Evolutionary conservation across 768 basidiomycete species (phyloP).

Genomic region (Pholiota molesta): DNA sequence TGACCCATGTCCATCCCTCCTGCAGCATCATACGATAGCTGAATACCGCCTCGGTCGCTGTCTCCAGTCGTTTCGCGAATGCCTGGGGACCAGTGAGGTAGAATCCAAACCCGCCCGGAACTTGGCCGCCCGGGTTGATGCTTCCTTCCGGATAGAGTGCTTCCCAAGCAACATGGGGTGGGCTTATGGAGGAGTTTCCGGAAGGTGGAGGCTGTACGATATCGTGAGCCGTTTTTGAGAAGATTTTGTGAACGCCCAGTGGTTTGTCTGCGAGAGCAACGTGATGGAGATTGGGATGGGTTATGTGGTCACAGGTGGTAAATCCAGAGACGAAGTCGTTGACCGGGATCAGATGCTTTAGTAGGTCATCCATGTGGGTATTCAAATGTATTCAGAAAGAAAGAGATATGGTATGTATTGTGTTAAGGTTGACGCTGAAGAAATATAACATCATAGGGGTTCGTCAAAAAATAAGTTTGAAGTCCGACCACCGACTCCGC

Average conservation of each 20-base stretch:
- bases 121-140: conserved; percentile 53
- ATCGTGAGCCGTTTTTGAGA: conserved; percentile 36
- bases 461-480: background rate
- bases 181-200: background rate
- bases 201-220: conserved; percentile 33
- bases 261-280: conserved; percentile 42
- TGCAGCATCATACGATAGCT: conserved; percentile 71
- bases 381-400: background rate
- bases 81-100: conserved; percentile 59
- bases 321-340: conserved; percentile 40
- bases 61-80: conserved; percentile 40
- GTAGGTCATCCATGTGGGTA: conserved; percentile 1
- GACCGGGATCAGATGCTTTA: conserved; percentile 27
- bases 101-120: conserved; percentile 71
- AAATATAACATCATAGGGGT: background rate
- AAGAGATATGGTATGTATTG: background rate
- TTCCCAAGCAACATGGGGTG: conserved; percentile 51
- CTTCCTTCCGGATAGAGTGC: conserved; percentile 63
- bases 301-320: conserved; percentile 37
- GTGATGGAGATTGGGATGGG: conserved; percentile 21
- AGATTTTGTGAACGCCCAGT: conserved; percentile 54
- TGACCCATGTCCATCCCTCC: conserved; percentile 65
- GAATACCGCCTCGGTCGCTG: conserved; percentile 58
- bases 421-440: background rate
- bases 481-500: background rate